Percentiles rank a stretch among this genome's conserved stretches.
Conservation (phyloP, 176 grass and related monocot species). For the Juncus effusus region DNA sequence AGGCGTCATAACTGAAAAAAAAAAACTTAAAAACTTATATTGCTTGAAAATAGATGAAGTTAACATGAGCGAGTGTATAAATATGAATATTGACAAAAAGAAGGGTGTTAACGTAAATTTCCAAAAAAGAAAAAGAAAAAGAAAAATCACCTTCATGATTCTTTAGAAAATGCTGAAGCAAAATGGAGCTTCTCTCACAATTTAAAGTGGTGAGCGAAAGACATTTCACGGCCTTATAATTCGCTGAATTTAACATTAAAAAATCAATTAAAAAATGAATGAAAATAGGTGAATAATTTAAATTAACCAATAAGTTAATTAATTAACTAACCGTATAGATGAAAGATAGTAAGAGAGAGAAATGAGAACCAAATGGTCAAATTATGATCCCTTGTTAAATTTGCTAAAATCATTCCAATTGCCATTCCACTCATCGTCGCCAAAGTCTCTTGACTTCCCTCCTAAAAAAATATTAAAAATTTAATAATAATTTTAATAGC, state of each 20-base stretch:
- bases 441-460: conserved; percentile 95
- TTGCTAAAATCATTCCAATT: conserved; percentile 80
- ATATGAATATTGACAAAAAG: conserved; percentile 20
- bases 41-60: neutral
- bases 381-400: conserved; percentile 70
- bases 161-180: conserved; percentile 66
- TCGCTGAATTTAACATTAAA: conserved; percentile 57
- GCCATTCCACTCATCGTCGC: conserved; percentile 92
- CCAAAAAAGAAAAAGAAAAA: too few relatives aligned
- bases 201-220: conserved; percentile 92
- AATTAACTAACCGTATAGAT: conserved; percentile 82
- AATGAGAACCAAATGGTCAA: conserved; percentile 74
- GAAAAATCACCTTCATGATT: conserved; percentile 48
- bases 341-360: conserved; percentile 83
- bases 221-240: conserved; percentile 83
- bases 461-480: conserved; percentile 33
- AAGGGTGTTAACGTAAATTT: neutral
- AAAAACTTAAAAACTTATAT: conserved; percentile 12
- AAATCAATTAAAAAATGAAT: conserved; percentile 4
- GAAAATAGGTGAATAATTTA: conserved; percentile 24
- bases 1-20: conserved; percentile 60
- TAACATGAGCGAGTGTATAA: too few relatives aligned
- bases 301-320: neutral
- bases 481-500: neutral
- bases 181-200: conserved; percentile 68